phyloP scores from a whole-genome alignment of 768 basidiomycete genomes.

The Lentinula raphanica region DNA sequence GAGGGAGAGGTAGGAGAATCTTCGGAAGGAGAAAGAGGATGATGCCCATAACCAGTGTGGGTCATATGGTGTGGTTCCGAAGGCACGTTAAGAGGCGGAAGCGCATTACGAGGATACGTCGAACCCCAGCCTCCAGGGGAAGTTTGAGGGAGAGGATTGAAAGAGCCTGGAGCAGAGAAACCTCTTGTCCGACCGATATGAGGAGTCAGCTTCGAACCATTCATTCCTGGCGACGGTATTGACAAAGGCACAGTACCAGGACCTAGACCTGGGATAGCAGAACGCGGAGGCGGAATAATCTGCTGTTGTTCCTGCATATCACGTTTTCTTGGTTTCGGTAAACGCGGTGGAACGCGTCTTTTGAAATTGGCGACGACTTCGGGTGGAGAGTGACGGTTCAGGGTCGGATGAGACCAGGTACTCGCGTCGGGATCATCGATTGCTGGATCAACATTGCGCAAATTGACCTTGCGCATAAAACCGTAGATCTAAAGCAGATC shows the following conservation, averaged over 20 bases:
- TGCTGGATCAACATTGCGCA: conserved; percentile 90
- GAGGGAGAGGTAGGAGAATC: conserved; percentile 53
- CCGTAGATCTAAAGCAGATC: conserved; percentile 76
- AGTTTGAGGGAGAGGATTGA: conserved; percentile 51
- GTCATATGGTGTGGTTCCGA: conserved; percentile 60
- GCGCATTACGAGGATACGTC: conserved; percentile 52
- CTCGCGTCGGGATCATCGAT: conserved; percentile 95
- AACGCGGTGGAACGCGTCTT: conserved; percentile 88
- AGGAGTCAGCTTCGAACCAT: conserved; percentile 35
- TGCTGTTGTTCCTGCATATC: conserved; percentile 63
- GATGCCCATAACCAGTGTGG: conserved; percentile 1
- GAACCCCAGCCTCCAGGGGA: conserved; percentile 56
- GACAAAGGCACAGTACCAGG: conserved; percentile 48
- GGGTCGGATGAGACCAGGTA: conserved; percentile 93
- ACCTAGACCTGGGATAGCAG: conserved; percentile 61
- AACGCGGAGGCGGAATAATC: conserved; percentile 64
- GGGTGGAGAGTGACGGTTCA: conserved; percentile 84
- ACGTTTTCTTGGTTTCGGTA: conserved; percentile 82
- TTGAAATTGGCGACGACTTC: conserved; percentile 94
- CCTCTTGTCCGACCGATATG: conserved; percentile 64
- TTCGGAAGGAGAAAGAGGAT: conserved; percentile 58
- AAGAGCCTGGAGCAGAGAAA: conserved; percentile 80
- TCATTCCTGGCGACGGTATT: conserved; percentile 45
- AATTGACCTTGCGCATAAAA: conserved; percentile 96
- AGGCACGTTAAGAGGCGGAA: conserved; percentile 82